Conservation (phyloP, 495 filamentous ascomycete species). For the Podospora sp. region DNA sequence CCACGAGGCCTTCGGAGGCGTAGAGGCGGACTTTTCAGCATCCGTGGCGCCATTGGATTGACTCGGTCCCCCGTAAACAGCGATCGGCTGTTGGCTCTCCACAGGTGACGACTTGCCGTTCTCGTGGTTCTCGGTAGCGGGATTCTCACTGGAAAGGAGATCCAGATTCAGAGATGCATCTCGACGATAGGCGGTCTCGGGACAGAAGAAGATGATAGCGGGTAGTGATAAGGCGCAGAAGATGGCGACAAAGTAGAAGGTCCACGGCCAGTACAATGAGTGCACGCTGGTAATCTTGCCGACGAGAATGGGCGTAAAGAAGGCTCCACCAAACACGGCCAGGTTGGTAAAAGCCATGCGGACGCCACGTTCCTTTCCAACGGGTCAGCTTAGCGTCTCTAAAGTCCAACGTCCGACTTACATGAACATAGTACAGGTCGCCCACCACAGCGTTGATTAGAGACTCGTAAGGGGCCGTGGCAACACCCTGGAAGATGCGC, state of each 20-base stretch:
- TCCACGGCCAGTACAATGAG: conserved; percentile 74
- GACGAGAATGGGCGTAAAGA: conserved; percentile 86
- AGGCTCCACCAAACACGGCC: conserved; percentile 86
- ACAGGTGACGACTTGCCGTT: background rate
- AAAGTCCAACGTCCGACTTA: conserved; percentile 41
- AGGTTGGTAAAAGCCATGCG: conserved; percentile 91
- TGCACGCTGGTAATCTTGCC: conserved; percentile 73
- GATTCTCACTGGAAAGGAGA: conserved; percentile 25
- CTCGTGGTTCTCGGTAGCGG: background rate
- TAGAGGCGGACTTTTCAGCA: background rate
- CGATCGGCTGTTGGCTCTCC: background rate
- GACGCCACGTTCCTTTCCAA: conserved; percentile 69
- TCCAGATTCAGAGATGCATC: conserved; percentile 66
- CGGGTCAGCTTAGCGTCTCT: conserved; percentile 18
- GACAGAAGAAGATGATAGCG: conserved; percentile 73
- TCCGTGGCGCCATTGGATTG: conserved; percentile 1
- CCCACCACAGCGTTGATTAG: conserved; percentile 77
- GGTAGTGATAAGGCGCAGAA: conserved; percentile 66
- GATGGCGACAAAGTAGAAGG: conserved; percentile 75
- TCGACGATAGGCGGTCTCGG: conserved; percentile 80
- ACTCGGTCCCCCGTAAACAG: background rate
- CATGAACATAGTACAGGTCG: conserved; percentile 77
- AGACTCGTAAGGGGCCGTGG: conserved; percentile 74
- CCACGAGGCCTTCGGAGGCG: conserved; percentile 53
- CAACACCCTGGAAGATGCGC: conserved; percentile 73